phyloP scores from a whole-genome alignment of 257 asterid species.

The Euphrasia confusa region DNA sequence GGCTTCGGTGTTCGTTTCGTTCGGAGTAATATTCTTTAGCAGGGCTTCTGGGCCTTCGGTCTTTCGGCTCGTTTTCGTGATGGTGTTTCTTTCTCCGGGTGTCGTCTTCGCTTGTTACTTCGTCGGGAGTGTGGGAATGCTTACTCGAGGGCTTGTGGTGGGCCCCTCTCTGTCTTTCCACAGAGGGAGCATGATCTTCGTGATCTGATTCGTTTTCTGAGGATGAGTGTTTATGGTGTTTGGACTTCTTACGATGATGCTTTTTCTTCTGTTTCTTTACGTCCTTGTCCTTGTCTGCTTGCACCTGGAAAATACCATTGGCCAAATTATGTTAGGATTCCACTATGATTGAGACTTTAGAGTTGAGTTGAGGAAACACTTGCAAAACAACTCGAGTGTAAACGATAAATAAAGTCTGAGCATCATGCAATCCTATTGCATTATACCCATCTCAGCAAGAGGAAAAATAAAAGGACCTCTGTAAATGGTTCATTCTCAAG shows the following conservation, averaged over 20 bases:
- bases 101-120: constrained; percentile 36
- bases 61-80: neutral
- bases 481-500: neutral
- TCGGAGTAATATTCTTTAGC: constrained; percentile 33
- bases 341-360: neutral
- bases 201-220: constrained; percentile 43
- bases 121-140: constrained; percentile 29
- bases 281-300: constrained; percentile 47
- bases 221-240: constrained; percentile 42
- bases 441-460: neutral
- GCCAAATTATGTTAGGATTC: constrained; percentile 14
- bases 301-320: constrained; percentile 49
- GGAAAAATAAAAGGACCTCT: neutral
- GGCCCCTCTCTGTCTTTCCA: constrained; percentile 32
- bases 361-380: neutral
- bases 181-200: constrained; percentile 19
- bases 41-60: too few relatives aligned
- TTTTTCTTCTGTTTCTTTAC: constrained; percentile 41
- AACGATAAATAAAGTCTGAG: neutral
- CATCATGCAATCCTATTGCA: neutral
- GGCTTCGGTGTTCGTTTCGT: constrained; percentile 21
- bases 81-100: constrained; percentile 26
- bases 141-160: constrained; percentile 27
- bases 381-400: neutral
- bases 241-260: constrained; percentile 46